A percentile compares a stretch with the other conserved stretches of the same genome.
Evolutionary conservation across 1,284 basidiomycete species (phyloP).

Genomic region (Tilletiaria anomala): DNA sequence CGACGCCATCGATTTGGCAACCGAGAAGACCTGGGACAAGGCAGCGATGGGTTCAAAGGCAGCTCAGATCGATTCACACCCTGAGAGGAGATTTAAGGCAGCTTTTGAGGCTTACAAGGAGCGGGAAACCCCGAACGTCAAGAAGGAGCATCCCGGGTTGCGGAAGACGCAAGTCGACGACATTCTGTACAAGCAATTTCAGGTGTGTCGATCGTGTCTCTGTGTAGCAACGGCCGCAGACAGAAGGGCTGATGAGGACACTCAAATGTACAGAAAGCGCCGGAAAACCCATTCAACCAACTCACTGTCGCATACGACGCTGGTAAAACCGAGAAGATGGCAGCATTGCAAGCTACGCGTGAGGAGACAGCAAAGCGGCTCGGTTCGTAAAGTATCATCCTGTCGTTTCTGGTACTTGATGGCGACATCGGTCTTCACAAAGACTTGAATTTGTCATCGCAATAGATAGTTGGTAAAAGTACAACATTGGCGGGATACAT

Average conservation of each 20-base stretch:
- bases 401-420: too few species aligned
- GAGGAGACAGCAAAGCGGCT: too few species aligned
- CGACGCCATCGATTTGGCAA: conserved; percentile 75
- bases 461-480: too few species aligned
- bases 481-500: too few species aligned
- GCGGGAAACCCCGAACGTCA: conserved; percentile 62
- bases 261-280: conserved; percentile 63
- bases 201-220: too few species aligned
- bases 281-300: conserved; percentile 63
- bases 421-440: too few species aligned
- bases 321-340: conserved; percentile 62
- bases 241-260: too few species aligned
- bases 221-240: too few species aligned
- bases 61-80: conserved; percentile 75
- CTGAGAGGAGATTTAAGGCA: conserved; percentile 62
- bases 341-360: too few species aligned
- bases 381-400: too few species aligned
- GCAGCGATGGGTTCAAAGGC: conserved; percentile 52
- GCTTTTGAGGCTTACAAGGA: conserved; percentile 88
- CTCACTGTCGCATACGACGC: conserved; percentile 58
- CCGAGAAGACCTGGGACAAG: conserved; percentile 81
- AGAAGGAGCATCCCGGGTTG: conserved; percentile 67
- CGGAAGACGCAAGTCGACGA: conserved; percentile 67
- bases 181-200: conserved; percentile 28
- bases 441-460: too few species aligned